Evolutionary conservation across 139 green algal genomes (phyloP), one percentile per base, ranked within the genome.

Genomic region (Marvania coccoides): DNA sequence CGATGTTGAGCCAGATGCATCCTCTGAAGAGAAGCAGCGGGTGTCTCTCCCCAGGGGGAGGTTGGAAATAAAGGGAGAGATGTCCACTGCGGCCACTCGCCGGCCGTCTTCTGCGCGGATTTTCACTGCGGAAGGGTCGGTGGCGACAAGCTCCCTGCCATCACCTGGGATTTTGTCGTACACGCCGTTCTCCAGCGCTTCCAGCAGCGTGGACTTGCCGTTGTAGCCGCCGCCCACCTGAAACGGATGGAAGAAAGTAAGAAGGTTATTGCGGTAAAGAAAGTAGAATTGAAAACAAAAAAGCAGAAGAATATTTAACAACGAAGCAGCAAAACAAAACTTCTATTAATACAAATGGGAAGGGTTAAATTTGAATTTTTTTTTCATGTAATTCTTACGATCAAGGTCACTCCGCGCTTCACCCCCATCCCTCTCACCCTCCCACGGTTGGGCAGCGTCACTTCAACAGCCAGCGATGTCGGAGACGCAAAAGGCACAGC

Each of bases 131-230:
- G 26, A 53, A 0, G 61, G 30, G 37, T 79, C 58, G 12, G 78
- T 73, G 8, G 71, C 85, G 9, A 92, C 68, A 34, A 85, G 71
- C 71, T 92, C 85, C 7, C 85, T 61, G 5, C 85, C 85, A 38
- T 91, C 85, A 1, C 82, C 85, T 4, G 85, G 78, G 12, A 90
- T 47, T 58, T 85, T 82, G 67, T 90, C 76, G 66, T 92, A 92
- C 15, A 91, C 73, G 3, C 85, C 85, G 6, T 35, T 45, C 47
- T 92, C 72, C 3, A 91, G 38, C 1, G 85, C 85, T 13, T 84
- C 48, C 19, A 91, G 69, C 64, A 91, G 71, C 23, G 85, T 91
- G 47, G 38, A 71, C 65, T 91, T 91, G 40, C 85, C 85, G 65
- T 91, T 74, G 56, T 90, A 91, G 34, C 85, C 85, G 13, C 85